phyloP scores from a whole-genome alignment of 768 basidiomycete genomes.

The Russula ochroleuca region DNA sequence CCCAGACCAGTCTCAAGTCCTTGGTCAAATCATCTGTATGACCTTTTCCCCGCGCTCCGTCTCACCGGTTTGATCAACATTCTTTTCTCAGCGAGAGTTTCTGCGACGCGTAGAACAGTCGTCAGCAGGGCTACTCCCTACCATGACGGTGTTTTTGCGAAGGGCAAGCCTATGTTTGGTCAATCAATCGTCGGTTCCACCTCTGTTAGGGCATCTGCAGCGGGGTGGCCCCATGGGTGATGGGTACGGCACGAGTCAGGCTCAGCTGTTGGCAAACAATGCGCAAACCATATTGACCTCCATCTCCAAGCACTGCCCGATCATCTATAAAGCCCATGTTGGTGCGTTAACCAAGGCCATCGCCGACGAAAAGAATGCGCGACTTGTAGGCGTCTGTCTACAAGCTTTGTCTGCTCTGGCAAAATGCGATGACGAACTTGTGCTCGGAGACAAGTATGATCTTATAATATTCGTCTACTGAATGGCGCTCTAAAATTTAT shows the following conservation, averaged over 20 bases:
- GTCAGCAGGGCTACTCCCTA: constrained; percentile 53
- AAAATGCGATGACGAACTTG: constrained; percentile 52
- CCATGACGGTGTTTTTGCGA: constrained; percentile 68
- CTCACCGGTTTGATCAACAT: not conserved
- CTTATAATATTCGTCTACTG: not conserved
- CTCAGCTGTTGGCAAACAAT: constrained; percentile 40
- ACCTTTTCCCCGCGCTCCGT: constrained; percentile 3
- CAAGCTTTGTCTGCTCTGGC: constrained; percentile 72
- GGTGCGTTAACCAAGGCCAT: constrained; percentile 72
- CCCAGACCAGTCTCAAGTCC: constrained; percentile 76
- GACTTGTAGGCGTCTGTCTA: constrained; percentile 60
- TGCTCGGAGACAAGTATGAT: constrained; percentile 59
- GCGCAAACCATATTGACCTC: constrained; percentile 52
- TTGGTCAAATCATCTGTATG: constrained; percentile 74
- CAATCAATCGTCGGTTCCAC: constrained; percentile 83
- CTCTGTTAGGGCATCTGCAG: constrained; percentile 65
- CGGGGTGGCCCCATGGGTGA: constrained; percentile 38
- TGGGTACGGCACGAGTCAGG: constrained; percentile 38
- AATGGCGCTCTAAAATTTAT: not conserved
- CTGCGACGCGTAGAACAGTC: constrained; percentile 69
- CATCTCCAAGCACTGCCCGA: constrained; percentile 72
- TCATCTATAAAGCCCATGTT: constrained; percentile 67
- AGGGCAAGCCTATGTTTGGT: constrained; percentile 66
- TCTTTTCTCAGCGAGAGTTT: constrained; percentile 62
- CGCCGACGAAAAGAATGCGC: constrained; percentile 53